These are phyloP conservation scores for Venturia effusa DNA, from an alignment of 2,329 filamentous ascomycete genomes.

Conservation along the genomic window DNA sequence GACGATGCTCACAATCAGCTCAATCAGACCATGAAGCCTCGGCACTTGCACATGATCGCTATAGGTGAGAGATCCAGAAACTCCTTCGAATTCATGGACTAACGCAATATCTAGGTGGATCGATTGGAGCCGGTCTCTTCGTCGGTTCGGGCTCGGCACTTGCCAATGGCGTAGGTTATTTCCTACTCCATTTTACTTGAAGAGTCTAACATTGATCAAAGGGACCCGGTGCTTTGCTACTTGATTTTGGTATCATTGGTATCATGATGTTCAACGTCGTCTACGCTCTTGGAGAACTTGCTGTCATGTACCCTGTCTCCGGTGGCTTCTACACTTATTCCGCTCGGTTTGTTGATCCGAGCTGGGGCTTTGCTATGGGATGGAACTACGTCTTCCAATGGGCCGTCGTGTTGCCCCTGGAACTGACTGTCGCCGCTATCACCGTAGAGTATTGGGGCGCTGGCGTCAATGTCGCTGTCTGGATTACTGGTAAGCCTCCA, in stretches of 20 bases:
- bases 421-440: slow-evolving; percentile 43
- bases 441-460: slow-evolving; percentile 45
- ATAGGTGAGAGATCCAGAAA: slow-evolving; percentile 48
- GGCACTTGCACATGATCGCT: slow-evolving; percentile 95
- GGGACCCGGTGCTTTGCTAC: slow-evolving; percentile 21
- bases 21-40: slow-evolving; percentile 51
- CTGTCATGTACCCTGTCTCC: slow-evolving; percentile 51
- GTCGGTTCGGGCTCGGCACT: slow-evolving; percentile 53
- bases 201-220: neutral
- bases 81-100: neutral
- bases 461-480: slow-evolving; percentile 42
- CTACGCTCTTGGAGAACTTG: slow-evolving; percentile 50
- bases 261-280: slow-evolving; percentile 23
- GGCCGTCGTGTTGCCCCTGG: slow-evolving; percentile 42
- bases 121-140: slow-evolving; percentile 67
- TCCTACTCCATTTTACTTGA: neutral
- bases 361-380: slow-evolving; percentile 44
- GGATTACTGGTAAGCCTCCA: slow-evolving; percentile 30
- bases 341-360: slow-evolving; percentile 50
- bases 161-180: slow-evolving; percentile 20
- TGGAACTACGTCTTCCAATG: slow-evolving; percentile 43
- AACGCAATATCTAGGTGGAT: slow-evolving; percentile 42
- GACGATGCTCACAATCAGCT: slow-evolving; percentile 17
- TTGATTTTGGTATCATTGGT: slow-evolving; percentile 44
- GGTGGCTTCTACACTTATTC: slow-evolving; percentile 54